phyloP scores from a whole-genome alignment of 2,329 filamentous ascomycete species.

The Leptographium procerum region DNA sequence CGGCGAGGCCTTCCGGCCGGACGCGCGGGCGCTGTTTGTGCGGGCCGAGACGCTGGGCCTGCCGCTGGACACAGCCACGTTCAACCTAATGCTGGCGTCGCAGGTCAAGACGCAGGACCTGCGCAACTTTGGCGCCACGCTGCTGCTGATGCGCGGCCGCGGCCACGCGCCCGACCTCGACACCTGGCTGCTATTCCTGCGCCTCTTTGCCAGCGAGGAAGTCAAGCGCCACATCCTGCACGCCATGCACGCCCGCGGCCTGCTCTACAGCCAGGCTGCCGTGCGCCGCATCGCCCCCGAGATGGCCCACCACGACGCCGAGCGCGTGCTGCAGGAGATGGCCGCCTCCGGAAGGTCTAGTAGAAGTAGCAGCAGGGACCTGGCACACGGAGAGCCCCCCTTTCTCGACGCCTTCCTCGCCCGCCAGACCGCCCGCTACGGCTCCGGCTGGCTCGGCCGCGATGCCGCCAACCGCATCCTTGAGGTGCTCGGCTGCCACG shows the following conservation, averaged over 20 bases:
- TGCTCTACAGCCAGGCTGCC: conserved; percentile 26
- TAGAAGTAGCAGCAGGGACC: no score
- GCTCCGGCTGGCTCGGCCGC: conserved; percentile 31
- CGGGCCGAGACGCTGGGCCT: conserved; percentile 25
- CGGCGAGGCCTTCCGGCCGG: conserved; percentile 16
- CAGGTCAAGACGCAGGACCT: conserved; percentile 29
- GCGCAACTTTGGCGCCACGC: conserved; percentile 27
- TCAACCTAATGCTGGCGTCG: conserved; percentile 34
- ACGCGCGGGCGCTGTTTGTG: conserved; percentile 23
- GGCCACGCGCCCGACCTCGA: conserved; percentile 28
- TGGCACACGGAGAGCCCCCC: no score
- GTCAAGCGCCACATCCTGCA: conserved; percentile 33
- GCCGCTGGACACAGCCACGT: conserved; percentile 33
- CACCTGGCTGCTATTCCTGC: conserved; percentile 38
- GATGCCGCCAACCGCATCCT: conserved; percentile 26
- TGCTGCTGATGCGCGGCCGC: conserved; percentile 29
- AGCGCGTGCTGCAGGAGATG: conserved; percentile 20
- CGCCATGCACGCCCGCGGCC: conserved; percentile 32
- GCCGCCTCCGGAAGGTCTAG: no score
- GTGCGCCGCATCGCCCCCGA: conserved; percentile 27
- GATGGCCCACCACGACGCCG: conserved; percentile 32
- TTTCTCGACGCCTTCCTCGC: conserved; percentile 25
- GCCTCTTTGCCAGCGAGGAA: conserved; percentile 49
- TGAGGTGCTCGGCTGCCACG: conserved; percentile 30
- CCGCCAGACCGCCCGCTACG: conserved; percentile 31